Conservation (phyloP, 139 green algal species). For the Ostreobium quekettii region DNA sequence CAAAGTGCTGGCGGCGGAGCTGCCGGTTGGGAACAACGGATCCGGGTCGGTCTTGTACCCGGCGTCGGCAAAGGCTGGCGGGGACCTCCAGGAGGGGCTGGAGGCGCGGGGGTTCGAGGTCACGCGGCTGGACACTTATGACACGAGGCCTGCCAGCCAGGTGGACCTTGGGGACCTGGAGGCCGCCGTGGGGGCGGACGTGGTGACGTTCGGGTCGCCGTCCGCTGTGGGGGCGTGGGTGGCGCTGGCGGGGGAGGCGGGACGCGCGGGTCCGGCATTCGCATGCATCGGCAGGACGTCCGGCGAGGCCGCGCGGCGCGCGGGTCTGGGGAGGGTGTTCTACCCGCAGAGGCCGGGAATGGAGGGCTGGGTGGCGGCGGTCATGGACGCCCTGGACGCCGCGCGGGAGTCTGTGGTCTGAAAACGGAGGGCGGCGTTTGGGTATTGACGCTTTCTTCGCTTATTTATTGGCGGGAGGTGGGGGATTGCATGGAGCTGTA, state of each 20-base stretch:
- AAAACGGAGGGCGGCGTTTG: too few species aligned
- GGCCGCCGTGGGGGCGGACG: conserved; percentile 39
- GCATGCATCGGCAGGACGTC: conserved; percentile 79
- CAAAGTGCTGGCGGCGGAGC: conserved; percentile 3
- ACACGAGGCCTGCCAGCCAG: conserved; percentile 52
- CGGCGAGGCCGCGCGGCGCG: conserved; percentile 41
- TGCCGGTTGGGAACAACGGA: neutral
- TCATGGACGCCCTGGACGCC: conserved; percentile 26
- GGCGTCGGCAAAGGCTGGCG: conserved; percentile 55
- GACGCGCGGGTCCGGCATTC: neutral
- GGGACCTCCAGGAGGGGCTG: conserved; percentile 61
- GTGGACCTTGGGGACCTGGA: conserved; percentile 34
- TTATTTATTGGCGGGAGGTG: too few species aligned
- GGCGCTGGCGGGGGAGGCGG: conserved; percentile 32
- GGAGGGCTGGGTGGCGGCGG: conserved; percentile 47
- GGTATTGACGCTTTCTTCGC: too few species aligned
- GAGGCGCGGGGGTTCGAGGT: conserved; percentile 53
- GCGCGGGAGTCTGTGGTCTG: too few species aligned
- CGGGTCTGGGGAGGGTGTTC: conserved; percentile 41
- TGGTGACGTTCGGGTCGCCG: conserved; percentile 75
- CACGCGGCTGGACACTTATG: conserved; percentile 74
- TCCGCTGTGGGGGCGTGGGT: conserved; percentile 82
- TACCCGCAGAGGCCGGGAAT: conserved; percentile 57
- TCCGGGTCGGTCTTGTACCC: conserved; percentile 63
- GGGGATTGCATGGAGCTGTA: too few species aligned